A percentile compares a stretch with the other conserved stretches of the same genome.
Conservation (phyloP, 192 early-diverging fungal species). For the Backusella circina region DNA sequence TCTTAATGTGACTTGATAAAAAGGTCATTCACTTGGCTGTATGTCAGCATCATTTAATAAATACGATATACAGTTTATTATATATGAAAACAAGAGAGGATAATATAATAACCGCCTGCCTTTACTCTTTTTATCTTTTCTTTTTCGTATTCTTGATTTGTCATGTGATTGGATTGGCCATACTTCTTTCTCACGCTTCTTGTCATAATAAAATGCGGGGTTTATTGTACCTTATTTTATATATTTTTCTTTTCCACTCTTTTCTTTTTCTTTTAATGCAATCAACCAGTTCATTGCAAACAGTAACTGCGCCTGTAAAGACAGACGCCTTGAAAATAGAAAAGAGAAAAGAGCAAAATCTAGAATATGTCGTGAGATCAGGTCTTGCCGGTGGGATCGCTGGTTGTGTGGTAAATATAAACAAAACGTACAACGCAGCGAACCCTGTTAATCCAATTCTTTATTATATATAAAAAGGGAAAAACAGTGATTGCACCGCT, state of each 20-base stretch:
- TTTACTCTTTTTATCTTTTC: not conserved
- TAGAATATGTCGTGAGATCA: constrained; percentile 45
- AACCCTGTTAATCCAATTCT: not conserved
- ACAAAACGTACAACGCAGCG: not conserved
- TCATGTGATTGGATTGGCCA: not conserved
- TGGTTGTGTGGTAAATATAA: constrained; percentile 38
- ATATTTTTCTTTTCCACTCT: not conserved
- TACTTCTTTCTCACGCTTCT: not conserved
- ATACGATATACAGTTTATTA: too few species aligned
- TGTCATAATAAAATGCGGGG: not conserved
- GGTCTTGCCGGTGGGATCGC: constrained; percentile 51
- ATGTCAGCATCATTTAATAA: too few species aligned
- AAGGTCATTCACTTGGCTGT: not conserved
- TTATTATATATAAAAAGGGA: constrained; percentile 36
- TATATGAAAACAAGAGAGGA: not conserved
- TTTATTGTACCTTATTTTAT: not conserved
- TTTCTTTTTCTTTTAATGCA: not conserved
- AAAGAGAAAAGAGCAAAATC: constrained; percentile 32
- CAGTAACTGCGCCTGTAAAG: not conserved
- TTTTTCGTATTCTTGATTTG: not conserved
- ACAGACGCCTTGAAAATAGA: not conserved
- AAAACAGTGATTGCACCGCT: constrained; percentile 79
- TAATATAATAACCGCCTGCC: not conserved
- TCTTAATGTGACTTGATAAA: not conserved
- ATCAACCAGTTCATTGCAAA: not conserved